Evolutionary conservation across 2,329 filamentous ascomycete species (phyloP).

Genomic region (Penicillium sclerotiorum): DNA sequence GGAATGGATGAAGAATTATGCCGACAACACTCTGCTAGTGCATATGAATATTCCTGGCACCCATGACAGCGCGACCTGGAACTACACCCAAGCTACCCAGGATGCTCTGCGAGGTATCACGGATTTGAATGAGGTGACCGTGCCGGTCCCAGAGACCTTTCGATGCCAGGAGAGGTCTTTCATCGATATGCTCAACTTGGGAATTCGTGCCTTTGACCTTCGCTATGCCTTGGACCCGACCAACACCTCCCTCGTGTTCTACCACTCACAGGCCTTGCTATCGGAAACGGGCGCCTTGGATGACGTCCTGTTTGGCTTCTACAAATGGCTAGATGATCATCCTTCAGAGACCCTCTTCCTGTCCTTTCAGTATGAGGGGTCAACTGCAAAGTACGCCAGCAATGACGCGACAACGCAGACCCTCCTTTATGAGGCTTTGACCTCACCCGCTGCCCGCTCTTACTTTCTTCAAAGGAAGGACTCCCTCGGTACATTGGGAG

Average conservation of each 20-base stretch:
- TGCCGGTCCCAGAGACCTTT: slow-evolving; percentile 35
- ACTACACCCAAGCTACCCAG: slow-evolving; percentile 51
- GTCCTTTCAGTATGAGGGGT: slow-evolving; percentile 52
- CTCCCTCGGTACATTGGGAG: slow-evolving; percentile 33
- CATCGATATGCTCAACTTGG: slow-evolving; percentile 46
- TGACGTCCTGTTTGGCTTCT: slow-evolving; percentile 52
- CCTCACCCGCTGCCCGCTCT: slow-evolving; percentile 37
- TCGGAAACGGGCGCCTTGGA: slow-evolving; percentile 49
- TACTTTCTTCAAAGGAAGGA: not conserved
- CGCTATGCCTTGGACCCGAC: slow-evolving; percentile 54
- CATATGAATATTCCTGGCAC: slow-evolving; percentile 57
- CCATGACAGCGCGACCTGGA: slow-evolving; percentile 56
- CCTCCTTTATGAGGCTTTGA: slow-evolving; percentile 43
- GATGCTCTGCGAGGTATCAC: slow-evolving; percentile 44
- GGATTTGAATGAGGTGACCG: slow-evolving; percentile 39
- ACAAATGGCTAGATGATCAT: slow-evolving; percentile 53
- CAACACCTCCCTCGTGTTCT: slow-evolving; percentile 52
- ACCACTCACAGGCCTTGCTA: slow-evolving; percentile 50
- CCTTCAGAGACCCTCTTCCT: slow-evolving; percentile 50
- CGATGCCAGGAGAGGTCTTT: slow-evolving; percentile 49
- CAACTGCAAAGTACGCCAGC: slow-evolving; percentile 18
- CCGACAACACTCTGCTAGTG: slow-evolving; percentile 47
- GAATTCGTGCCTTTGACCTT: slow-evolving; percentile 55
- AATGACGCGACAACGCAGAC: slow-evolving; percentile 44
- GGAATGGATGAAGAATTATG: slow-evolving; percentile 51